Percentiles rank a stretch among this genome's conserved stretches.
phyloP scores from a whole-genome alignment of 768 basidiomycete genomes.

The Mycena filopes region DNA sequence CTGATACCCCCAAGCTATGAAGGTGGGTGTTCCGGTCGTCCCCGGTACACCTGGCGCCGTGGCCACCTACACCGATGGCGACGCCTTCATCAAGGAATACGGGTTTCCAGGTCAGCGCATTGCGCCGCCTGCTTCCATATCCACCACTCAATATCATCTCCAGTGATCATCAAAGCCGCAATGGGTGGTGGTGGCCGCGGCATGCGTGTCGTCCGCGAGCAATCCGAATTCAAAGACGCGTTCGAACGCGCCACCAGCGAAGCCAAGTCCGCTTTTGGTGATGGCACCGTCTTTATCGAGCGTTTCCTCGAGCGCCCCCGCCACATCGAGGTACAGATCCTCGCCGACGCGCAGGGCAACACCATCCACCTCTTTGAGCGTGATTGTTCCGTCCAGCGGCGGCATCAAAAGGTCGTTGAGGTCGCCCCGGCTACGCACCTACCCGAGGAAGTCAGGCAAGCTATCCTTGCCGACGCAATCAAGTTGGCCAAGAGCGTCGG shows the following conservation, averaged over 20 bases:
- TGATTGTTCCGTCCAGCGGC: constrained; percentile 97
- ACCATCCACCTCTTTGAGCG: constrained; percentile 98
- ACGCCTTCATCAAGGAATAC: constrained; percentile 92
- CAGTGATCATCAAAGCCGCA: constrained; percentile 99
- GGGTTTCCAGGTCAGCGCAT: constrained; percentile 83
- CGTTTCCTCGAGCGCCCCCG: constrained; percentile 96
- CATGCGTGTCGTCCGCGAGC: constrained; percentile 98
- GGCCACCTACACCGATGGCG: constrained; percentile 79
- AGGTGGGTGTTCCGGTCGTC: constrained; percentile 93
- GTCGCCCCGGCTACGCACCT: constrained; percentile 97
- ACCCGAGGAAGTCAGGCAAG: constrained; percentile 89
- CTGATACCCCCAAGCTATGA: constrained; percentile 68
- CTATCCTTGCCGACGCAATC: constrained; percentile 90
- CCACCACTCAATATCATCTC: constrained; percentile 2
- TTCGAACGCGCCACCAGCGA: constrained; percentile 95
- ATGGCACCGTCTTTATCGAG: constrained; percentile 99
- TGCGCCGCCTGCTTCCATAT: neutral
- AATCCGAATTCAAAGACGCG: constrained; percentile 87
- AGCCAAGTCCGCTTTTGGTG: constrained; percentile 96
- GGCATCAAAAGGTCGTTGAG: constrained; percentile 99
- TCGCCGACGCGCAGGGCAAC: constrained; percentile 93
- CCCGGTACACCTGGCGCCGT: constrained; percentile 99
- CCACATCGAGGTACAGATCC: constrained; percentile 96
- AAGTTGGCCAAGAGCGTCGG: constrained; percentile 93
- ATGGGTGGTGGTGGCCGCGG: constrained; percentile 99